phyloP scores from a whole-genome alignment of 768 basidiomycete species.

The Cystofilobasidium bisporidii region DNA sequence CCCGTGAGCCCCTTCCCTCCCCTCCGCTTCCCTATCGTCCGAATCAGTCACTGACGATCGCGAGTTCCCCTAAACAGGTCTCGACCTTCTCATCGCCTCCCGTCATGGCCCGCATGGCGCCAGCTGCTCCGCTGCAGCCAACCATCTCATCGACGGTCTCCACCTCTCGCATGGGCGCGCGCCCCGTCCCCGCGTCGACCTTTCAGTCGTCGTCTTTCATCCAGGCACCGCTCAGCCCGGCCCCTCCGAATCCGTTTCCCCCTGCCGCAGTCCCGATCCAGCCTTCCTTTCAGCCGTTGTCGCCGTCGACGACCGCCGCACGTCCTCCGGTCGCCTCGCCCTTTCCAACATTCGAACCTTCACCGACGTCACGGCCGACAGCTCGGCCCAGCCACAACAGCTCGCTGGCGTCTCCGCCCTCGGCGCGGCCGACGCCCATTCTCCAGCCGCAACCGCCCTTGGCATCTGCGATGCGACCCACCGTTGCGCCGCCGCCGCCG shows the following conservation, averaged over 20 bases:
- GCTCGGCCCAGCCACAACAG: constrained; percentile 20
- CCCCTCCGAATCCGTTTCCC: neutral
- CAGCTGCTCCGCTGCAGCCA: constrained; percentile 31
- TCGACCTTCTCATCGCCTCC: neutral
- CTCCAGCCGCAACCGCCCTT: neutral
- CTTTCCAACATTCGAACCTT: neutral
- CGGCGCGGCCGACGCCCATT: neutral
- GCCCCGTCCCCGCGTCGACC: constrained; percentile 12
- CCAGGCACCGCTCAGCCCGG: constrained; percentile 1
- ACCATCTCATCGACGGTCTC: constrained; percentile 31
- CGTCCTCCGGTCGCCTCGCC: neutral
- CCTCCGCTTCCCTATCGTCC: neutral
- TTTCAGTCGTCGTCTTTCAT: constrained; percentile 14
- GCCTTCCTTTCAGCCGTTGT: constrained; percentile 2
- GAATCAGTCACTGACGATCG: neutral
- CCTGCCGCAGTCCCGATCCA: neutral
- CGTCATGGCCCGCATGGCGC: neutral
- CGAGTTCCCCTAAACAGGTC: neutral
- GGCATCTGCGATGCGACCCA: neutral
- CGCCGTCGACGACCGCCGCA: neutral
- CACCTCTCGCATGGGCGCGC: constrained; percentile 10
- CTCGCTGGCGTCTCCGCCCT: constrained; percentile 42
- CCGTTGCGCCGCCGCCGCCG: constrained; percentile 2
- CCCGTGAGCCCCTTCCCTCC: constrained; percentile 40
- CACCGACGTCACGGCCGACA: neutral